phyloP scores from a whole-genome alignment of 2,329 filamentous ascomycete species.

The Domatiomyces catenatus region DNA sequence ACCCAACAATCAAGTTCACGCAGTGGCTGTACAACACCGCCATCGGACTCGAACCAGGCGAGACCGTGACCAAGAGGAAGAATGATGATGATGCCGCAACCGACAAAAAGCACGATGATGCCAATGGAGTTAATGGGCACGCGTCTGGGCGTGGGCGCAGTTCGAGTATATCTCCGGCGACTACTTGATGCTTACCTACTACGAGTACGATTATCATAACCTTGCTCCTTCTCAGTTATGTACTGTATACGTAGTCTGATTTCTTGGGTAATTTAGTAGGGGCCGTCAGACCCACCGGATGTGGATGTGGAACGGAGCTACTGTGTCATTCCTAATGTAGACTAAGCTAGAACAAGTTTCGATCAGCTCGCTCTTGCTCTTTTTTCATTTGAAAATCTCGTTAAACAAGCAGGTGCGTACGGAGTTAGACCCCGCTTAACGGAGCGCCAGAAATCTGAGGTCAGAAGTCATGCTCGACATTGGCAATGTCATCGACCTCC shows the following conservation, averaged over 20 bases:
- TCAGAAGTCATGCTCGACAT: background rate
- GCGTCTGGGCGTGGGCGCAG: background rate
- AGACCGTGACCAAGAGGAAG: background rate
- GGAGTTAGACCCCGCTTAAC: too few relatives aligned
- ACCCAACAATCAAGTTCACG: constrained; percentile 44
- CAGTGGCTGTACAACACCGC: constrained; percentile 38
- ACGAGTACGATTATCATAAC: background rate
- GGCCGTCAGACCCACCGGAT: background rate
- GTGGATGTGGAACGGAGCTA: too few relatives aligned
- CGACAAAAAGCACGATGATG: background rate
- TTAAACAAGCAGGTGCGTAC: too few relatives aligned
- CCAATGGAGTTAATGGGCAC: background rate
- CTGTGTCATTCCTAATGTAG: background rate
- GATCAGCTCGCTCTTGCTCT: background rate
- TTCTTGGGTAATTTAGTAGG: background rate
- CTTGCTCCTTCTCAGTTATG: background rate
- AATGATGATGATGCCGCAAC: background rate
- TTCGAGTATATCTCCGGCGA: background rate
- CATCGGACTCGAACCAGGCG: background rate
- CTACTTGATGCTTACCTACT: background rate
- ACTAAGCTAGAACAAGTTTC: background rate
- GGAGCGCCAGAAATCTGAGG: too few relatives aligned
- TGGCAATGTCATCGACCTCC: background rate
- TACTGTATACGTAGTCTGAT: background rate
- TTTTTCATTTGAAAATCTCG: background rate